Conservation (phyloP, 2,329 filamentous ascomycete species). For the Diaporthe nobilis region DNA sequence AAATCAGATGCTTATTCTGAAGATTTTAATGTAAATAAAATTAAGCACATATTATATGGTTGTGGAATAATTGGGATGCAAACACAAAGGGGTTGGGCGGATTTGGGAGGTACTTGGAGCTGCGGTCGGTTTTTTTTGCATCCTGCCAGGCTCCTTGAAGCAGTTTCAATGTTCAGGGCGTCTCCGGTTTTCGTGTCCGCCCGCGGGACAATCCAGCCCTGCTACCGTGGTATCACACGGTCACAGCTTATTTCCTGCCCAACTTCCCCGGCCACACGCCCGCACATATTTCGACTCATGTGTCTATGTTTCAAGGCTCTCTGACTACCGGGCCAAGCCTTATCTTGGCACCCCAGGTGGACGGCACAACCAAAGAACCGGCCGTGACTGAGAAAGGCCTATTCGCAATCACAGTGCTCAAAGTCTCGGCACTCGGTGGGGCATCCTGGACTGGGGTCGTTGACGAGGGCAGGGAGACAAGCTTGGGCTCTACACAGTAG, state of each 20-base stretch:
- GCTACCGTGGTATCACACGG: slow-evolving; percentile 26
- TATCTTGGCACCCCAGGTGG: slow-evolving; percentile 18
- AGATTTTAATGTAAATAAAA: too few species aligned
- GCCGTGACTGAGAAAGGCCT: neutral
- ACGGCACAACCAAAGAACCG: neutral
- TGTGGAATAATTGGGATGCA: too few species aligned
- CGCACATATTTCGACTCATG: slow-evolving; percentile 21
- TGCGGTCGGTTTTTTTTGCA: too few species aligned
- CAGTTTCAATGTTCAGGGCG: slow-evolving; percentile 20
- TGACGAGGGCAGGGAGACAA: slow-evolving; percentile 21
- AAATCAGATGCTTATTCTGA: too few species aligned
- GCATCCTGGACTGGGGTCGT: neutral
- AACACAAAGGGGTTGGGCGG: too few species aligned
- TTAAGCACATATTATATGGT: too few species aligned
- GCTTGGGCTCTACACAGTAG: neutral
- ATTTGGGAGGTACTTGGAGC: too few species aligned
- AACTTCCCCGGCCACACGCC: neutral
- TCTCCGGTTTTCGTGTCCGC: slow-evolving; percentile 11
- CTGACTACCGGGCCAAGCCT: slow-evolving; percentile 28
- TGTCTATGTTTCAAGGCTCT: slow-evolving; percentile 26
- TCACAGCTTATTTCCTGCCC: slow-evolving; percentile 10
- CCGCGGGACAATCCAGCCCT: slow-evolving; percentile 12
- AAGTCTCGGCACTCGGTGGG: slow-evolving; percentile 1
- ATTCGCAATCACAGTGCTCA: neutral
- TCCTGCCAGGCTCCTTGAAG: too few species aligned